Percentiles rank a stretch among this genome's conserved stretches.
phyloP scores from a whole-genome alignment of 2,329 filamentous ascomycete genomes.

The Emmonsiellopsis sp. region DNA sequence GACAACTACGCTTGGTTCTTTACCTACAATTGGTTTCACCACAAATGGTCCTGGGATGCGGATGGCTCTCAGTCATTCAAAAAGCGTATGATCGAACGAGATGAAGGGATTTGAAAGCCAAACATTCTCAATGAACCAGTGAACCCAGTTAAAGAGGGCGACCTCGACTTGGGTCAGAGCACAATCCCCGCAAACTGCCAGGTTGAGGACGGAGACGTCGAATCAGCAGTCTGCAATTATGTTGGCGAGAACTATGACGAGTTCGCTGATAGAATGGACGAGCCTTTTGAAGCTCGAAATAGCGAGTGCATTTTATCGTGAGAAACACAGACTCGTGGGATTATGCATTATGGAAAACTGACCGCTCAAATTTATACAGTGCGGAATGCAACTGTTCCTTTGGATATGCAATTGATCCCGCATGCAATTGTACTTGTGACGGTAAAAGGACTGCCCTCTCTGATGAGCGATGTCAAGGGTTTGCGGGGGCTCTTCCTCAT shows the following conservation, averaged over 20 bases:
- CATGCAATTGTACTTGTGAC: constrained; percentile 1
- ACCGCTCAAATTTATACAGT: not conserved
- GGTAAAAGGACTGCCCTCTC: not conserved
- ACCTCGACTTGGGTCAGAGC: not conserved
- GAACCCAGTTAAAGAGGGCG: not conserved
- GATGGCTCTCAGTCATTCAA: constrained; percentile 1
- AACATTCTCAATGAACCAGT: not conserved
- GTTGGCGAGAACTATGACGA: constrained; percentile 2
- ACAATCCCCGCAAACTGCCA: constrained; percentile 3
- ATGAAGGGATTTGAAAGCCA: not conserved
- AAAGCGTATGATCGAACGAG: not conserved
- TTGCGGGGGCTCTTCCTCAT: constrained; percentile 2
- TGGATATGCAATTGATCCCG: not conserved
- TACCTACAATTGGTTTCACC: constrained; percentile 4
- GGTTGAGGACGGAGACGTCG: not conserved
- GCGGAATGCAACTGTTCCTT: not conserved
- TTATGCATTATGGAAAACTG: no score
- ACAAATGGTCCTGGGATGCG: constrained; percentile 3
- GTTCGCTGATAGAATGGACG: not conserved
- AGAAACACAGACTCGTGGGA: not conserved
- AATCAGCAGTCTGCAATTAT: not conserved
- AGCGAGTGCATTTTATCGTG: constrained; percentile 3
- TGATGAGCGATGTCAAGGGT: constrained; percentile 1
- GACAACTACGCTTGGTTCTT: constrained; percentile 7
- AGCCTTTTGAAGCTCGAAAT: constrained; percentile 1